These are phyloP conservation scores for Stephanocyclus meneghinianus DNA, from an alignment of 352 stramenopile genomes.

Conservation along the genomic window DNA sequence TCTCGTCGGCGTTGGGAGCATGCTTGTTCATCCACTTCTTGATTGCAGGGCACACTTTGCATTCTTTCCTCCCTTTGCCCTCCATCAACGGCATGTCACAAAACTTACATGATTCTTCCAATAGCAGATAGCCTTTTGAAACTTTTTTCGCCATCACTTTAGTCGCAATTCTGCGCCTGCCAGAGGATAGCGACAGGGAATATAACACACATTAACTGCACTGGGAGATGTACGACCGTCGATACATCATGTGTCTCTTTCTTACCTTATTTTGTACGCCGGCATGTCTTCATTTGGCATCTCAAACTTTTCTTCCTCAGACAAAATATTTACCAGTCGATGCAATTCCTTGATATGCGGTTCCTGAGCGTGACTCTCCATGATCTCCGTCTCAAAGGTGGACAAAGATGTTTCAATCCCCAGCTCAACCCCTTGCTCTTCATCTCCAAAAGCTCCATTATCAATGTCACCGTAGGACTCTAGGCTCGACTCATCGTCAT, in stretches of 20 bases:
- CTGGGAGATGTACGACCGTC: not conserved
- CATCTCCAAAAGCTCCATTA: not conserved
- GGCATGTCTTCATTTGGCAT: slow-evolving; percentile 24
- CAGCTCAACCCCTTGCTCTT: not conserved
- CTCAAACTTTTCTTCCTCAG: not conserved
- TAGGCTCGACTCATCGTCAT: slow-evolving; percentile 7
- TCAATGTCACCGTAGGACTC: not conserved
- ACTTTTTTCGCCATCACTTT: slow-evolving; percentile 50
- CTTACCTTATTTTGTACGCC: slow-evolving; percentile 42
- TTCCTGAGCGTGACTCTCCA: not conserved
- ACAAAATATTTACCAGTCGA: not conserved
- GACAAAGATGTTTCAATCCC: slow-evolving; percentile 7
- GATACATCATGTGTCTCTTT: not conserved
- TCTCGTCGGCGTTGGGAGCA: not conserved
- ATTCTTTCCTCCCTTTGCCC: slow-evolving; percentile 23
- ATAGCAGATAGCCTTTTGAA: slow-evolving; percentile 35
- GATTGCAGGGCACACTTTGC: slow-evolving; percentile 33
- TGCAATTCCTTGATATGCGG: not conserved
- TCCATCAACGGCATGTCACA: slow-evolving; percentile 37
- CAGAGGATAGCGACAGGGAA: not conserved
- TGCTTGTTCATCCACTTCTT: slow-evolving; percentile 34
- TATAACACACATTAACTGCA: not conserved
- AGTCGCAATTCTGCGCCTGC: slow-evolving; percentile 44
- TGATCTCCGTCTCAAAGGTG: not conserved
- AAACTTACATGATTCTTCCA: slow-evolving; percentile 21